Percentiles rank a stretch among this genome's conserved stretches.
These are phyloP conservation scores for Dactylellina parvicollis DNA, from an alignment of 2,329 filamentous ascomycete genomes.

Conservation along the genomic window DNA sequence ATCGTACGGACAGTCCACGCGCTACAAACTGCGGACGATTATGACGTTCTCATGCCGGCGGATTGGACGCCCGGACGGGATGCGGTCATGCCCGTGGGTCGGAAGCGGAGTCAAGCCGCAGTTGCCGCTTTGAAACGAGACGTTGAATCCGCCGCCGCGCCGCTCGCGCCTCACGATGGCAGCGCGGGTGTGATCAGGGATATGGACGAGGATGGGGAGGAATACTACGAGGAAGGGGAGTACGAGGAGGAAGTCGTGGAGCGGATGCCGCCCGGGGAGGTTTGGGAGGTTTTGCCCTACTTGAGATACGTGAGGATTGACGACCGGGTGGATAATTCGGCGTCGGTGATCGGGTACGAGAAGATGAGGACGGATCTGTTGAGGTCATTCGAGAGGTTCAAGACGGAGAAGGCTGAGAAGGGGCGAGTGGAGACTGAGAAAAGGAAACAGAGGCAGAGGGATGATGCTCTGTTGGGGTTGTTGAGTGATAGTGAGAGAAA, in stretches of 20 bases:
- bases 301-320: slow-evolving; percentile 47
- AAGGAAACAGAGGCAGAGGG: slow-evolving; percentile 7
- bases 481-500: slow-evolving; percentile 1
- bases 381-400: slow-evolving; percentile 39
- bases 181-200: slow-evolving; percentile 20
- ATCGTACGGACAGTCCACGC: slow-evolving; percentile 36
- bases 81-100: slow-evolving; percentile 32
- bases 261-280: slow-evolving; percentile 45
- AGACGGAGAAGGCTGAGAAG: slow-evolving; percentile 35
- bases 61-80: slow-evolving; percentile 42
- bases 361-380: slow-evolving; percentile 43
- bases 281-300: slow-evolving; percentile 47
- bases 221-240: slow-evolving; percentile 22
- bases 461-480: slow-evolving; percentile 17
- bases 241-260: slow-evolving; percentile 30
- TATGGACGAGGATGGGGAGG: slow-evolving; percentile 34
- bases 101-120: slow-evolving; percentile 6
- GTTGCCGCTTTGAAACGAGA: slow-evolving; percentile 25
- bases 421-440: neutral
- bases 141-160: slow-evolving; percentile 5
- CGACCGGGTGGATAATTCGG: slow-evolving; percentile 46
- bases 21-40: slow-evolving; percentile 42
- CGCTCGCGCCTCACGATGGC: neutral
- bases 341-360: slow-evolving; percentile 49
- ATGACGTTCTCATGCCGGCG: slow-evolving; percentile 38